Evolutionary conservation across 257 asterid species (phyloP), one percentile per base, ranked within the genome.

Genomic region (Cynanchum wilfordii): DNA sequence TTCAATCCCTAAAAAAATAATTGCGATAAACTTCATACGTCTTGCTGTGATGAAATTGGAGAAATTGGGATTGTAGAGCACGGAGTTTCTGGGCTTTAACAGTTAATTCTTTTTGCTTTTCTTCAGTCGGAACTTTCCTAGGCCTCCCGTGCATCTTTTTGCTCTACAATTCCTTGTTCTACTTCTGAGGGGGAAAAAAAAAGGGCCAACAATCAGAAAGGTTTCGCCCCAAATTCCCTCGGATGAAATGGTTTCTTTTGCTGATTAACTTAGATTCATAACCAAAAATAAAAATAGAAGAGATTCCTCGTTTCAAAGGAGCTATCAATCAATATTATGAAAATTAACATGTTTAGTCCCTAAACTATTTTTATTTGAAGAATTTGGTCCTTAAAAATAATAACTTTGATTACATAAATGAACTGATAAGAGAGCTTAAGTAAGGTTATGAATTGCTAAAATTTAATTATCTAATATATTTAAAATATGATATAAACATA

Each of bases 111-210:
- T 84, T 81, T 82, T 82, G 79, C 73, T 92, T 92, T 74, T 86
- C 91, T 67, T 69, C 77, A 63, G 84, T 86, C 56, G 81, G 88
- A 77, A 87, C 75, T 80, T 81, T 90, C 47, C 99, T 86, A 50
- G 96, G 96, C 68, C 81, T 77, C 71, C 99, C 98, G 84, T 95
- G 99, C 98, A 95, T 87, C 62, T 73, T 88, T 71, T 71, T 57
- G 22, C 44, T 69, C 29, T 15, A 36, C 27, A 64, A 64, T 17
- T 64, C 29, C 24, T 38, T 33, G 0, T 33, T 19, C 49, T 25
- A 20, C 10, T 8, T 63, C 49, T 2, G 24, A 30, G 38, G 27
- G 17, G 2, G 45, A 29, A 40, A 8, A 15, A 63, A 62, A n/a
- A n/a, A n/a, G n/a, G 1, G 42, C 22, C 67, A 38, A 16, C 4